These are phyloP conservation scores for Chlorella sp. DNA, from an alignment of 139 green algal species.

Conservation along the genomic window DNA sequence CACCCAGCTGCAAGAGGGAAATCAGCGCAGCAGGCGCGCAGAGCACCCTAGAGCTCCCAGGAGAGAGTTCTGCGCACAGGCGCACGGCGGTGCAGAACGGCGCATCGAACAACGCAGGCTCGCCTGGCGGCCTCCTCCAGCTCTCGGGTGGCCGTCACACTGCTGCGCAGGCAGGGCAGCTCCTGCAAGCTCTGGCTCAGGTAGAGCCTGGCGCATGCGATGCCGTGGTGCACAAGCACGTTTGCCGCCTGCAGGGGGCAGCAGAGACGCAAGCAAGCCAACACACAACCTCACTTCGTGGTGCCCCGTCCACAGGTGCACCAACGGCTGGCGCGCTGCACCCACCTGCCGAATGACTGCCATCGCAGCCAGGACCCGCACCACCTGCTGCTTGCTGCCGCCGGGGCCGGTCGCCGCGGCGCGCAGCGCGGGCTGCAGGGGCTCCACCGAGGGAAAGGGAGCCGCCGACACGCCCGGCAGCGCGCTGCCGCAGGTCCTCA, in stretches of 20 bases:
- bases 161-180: constrained; percentile 16
- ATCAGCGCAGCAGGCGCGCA: neutral
- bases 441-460: constrained; percentile 3
- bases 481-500: constrained; percentile 1
- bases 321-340: too few relatives aligned
- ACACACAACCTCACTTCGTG: too few relatives aligned
- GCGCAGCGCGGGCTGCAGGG: constrained; percentile 20
- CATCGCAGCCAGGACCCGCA: constrained; percentile 19
- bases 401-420: too few relatives aligned
- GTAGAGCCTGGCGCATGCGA: constrained; percentile 49
- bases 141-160: neutral
- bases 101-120: neutral
- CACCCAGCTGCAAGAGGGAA: constrained; percentile 28
- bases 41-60: neutral
- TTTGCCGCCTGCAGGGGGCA: too few relatives aligned
- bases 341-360: constrained; percentile 51
- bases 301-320: too few relatives aligned
- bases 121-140: neutral
- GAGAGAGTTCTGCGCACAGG: neutral
- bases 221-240: constrained; percentile 38
- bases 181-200: constrained; percentile 33
- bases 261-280: too few relatives aligned
- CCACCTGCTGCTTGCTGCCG: constrained; percentile 23
- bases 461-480: too few relatives aligned
- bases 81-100: too few relatives aligned